Evolutionary conservation across 2,329 filamentous ascomycete genomes (phyloP).

Genomic region (Lithohypha guttulata): DNA sequence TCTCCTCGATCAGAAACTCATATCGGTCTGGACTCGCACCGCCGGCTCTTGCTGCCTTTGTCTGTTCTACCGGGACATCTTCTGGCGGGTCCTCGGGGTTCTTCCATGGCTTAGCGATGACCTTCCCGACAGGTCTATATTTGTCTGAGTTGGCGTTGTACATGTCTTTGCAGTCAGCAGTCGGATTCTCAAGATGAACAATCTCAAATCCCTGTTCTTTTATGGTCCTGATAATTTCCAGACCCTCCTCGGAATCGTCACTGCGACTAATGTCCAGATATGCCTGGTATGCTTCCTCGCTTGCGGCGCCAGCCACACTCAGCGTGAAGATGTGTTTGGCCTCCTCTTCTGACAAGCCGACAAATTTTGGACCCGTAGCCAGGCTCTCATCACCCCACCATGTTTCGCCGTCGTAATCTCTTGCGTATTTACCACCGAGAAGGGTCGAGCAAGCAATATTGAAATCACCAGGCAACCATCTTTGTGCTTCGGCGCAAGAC

Average conservation of each 20-base stretch:
- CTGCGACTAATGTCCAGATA: constrained; percentile 25
- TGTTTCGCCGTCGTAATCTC: constrained; percentile 29
- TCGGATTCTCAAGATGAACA: constrained; percentile 39
- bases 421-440: constrained; percentile 47
- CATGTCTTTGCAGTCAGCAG: constrained; percentile 36
- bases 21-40: constrained; percentile 30
- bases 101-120: constrained; percentile 42
- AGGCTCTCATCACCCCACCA: constrained; percentile 31
- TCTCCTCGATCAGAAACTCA: constrained; percentile 59
- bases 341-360: constrained; percentile 35
- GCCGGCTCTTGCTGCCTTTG: constrained; percentile 21
- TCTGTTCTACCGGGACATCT: constrained; percentile 29
- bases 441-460: constrained; percentile 64
- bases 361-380: constrained; percentile 17
- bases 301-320: constrained; percentile 39
- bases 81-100: constrained; percentile 31
- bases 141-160: constrained; percentile 34
- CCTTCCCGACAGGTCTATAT: constrained; percentile 42
- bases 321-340: constrained; percentile 42
- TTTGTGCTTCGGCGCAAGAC: constrained; percentile 42
- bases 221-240: constrained; percentile 31
- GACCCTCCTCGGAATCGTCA: constrained; percentile 25
- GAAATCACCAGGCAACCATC: constrained; percentile 62
- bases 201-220: constrained; percentile 53
- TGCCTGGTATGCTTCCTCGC: constrained; percentile 27